Percentiles rank a stretch among this genome's conserved stretches.
These are phyloP conservation scores for Smithsoniella earleae DNA, from an alignment of 163 green algal genomes.

Conservation along the genomic window DNA sequence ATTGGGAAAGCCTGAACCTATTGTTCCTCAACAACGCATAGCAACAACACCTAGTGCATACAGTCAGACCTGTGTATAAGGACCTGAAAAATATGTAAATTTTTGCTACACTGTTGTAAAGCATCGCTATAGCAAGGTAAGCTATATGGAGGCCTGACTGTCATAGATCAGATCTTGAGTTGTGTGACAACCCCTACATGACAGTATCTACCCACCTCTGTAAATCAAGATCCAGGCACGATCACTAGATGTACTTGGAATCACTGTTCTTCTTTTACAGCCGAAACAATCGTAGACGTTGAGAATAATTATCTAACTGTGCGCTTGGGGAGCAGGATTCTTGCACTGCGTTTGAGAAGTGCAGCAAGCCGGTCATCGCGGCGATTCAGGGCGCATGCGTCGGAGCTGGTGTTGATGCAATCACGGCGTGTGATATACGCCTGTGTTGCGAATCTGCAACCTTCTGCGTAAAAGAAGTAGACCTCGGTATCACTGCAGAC, in stretches of 20 bases:
- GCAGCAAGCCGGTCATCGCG: slow-evolving; percentile 63
- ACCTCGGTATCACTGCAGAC: slow-evolving; percentile 82
- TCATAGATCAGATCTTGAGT: not conserved
- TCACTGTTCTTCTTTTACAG: not conserved
- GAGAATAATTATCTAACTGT: not conserved
- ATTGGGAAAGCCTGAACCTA: too few species aligned
- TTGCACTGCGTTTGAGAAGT: slow-evolving; percentile 66
- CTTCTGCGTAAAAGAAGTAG: slow-evolving; percentile 92
- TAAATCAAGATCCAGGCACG: not conserved
- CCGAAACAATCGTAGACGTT: not conserved
- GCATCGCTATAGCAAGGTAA: too few species aligned
- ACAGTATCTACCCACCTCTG: not conserved
- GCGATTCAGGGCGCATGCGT: slow-evolving; percentile 74
- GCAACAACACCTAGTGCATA: too few species aligned
- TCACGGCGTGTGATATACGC: slow-evolving; percentile 78
- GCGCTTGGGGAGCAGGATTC: too few species aligned
- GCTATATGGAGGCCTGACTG: too few species aligned
- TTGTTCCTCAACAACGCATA: too few species aligned
- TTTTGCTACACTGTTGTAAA: too few species aligned
- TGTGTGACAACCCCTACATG: not conserved
- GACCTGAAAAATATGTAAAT: too few species aligned
- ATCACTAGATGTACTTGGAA: not conserved
- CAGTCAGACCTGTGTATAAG: too few species aligned
- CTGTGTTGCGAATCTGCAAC: slow-evolving; percentile 54
- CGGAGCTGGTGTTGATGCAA: slow-evolving; percentile 77